Base-by-base conservation (phyloP, 495 filamentous ascomycete species). In the Trichoderma gamsii region DNA sequence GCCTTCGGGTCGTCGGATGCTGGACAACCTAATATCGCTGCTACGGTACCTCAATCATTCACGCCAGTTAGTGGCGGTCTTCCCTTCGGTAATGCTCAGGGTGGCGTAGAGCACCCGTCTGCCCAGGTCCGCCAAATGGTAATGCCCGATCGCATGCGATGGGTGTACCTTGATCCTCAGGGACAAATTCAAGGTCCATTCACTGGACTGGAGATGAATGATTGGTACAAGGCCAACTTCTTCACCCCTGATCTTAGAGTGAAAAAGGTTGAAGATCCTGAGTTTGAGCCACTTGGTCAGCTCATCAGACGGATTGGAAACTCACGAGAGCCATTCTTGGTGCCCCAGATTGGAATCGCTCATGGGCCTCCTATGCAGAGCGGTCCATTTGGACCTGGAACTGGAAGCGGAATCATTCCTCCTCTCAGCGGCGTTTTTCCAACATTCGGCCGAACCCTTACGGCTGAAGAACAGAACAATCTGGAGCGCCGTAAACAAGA, bases 61-160 rank as follows among this genome's bases (percentile, higher is more conserved):
- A 68, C 81, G 3, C 71, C 75, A 1, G 72, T 78, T 38, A 74
- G 70, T 35, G 73, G 70, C 38, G 66, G 71, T n/a, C 68, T 72
- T 0, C 66, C 68, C 38, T 80, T 70, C 25, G 51, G 72, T 1
- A 71, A 71, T 38, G 73, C 41, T 51, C 82, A 76, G 70, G 61
- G 71, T 12, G 49, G 70, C 38, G 70, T 81, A 21, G 86, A 90
- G 35, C 83, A 90, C 3, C 87, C 89, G 32, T 76, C 89, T 16
- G 80, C 88, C 56, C 91, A 96, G 71, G 90, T 93, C 68, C 86
- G 89, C 12, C 90, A 88, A 25, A 97, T 98, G 91, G 94, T 99
- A n/a, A 98, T 99, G 95, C 95, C 95, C 21, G 95, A 99, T 76
- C 85, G 96, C 23, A 99, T 99, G 90, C 86, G 93, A 71, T 99